Evolutionary conservation across 306 rosid genomes (phyloP), one percentile per base, ranked within the genome.

Genomic region (Gillenia trifoliata): DNA sequence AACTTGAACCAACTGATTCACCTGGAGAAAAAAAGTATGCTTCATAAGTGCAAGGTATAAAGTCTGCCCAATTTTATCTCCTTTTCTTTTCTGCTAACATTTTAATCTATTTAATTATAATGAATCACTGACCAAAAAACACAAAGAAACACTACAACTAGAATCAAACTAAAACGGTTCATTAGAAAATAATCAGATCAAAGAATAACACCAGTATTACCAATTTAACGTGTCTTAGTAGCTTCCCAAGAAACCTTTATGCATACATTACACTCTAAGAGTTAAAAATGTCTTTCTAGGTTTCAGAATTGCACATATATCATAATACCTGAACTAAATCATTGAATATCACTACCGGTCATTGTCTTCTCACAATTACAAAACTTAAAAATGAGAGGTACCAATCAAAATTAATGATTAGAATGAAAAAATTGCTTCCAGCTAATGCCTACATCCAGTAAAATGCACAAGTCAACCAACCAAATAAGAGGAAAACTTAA

Each of bases 1-100:
- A 64, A 92, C 97, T 79, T 90, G 98, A 78, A 92, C 88, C 83
- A 95, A 78, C 68, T 95, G 99, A 80, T 84, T 85, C 54, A 95
- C 99, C 99, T 95, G 89, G 2, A 47, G 52, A 55, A 85, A 70
- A 70, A 79, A 60, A 63, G 25, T 8, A 66, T 5, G 17, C 36
- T 29, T 38, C 30, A 56, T 19, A 41, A 33, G 55, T 43, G 25
- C 19, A 11, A 60, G 79, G 17, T n/a, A 72, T 31, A 20, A 40
- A 61, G 40, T 62, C 36, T 38, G 20, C 66, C 31, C 5, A 71
- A 36, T 19, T 16, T 56, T 16, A 57, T 57, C 38, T 56, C 16
- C 55, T 56, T 13, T 62, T 36, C 19, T 71, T 62, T 71, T 36
- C 64, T 28, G 57, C 29, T 11, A 17, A 72, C 8, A 40, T 11